Percentiles rank a stretch among this genome's conserved stretches.
Evolutionary conservation across 2,329 filamentous ascomycete species (phyloP).

Genomic region (Aureobasidium sp.): DNA sequence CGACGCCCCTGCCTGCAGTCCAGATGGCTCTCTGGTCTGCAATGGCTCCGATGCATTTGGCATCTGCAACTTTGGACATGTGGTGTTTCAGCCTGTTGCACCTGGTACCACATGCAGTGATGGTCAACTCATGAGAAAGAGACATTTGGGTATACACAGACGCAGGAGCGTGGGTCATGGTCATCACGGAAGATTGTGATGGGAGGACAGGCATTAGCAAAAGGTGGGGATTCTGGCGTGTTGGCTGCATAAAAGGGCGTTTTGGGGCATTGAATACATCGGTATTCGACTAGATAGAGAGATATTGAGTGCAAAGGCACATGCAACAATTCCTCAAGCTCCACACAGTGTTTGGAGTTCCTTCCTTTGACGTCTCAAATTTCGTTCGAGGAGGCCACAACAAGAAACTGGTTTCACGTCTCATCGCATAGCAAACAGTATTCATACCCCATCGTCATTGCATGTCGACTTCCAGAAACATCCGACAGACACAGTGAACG

Average conservation of each 20-base stretch:
- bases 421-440: background rate
- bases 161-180: background rate
- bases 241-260: background rate
- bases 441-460: too few relatives aligned
- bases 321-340: background rate
- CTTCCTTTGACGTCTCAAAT: too few relatives aligned
- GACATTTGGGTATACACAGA: background rate
- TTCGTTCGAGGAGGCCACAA: too few relatives aligned
- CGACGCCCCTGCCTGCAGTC: conserved; percentile 22
- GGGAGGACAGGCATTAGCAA: background rate
- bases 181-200: background rate
- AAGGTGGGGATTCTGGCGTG: background rate
- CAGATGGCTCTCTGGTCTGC: conserved; percentile 31
- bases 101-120: conserved; percentile 36
- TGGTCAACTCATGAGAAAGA: conserved; percentile 28
- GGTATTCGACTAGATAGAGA: background rate
- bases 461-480: too few relatives aligned
- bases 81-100: conserved; percentile 34
- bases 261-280: background rate
- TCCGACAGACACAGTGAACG: too few relatives aligned
- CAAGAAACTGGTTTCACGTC: background rate
- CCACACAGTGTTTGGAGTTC: background rate
- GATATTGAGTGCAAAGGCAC: background rate
- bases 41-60: conserved; percentile 33
- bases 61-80: conserved; percentile 34